Evolutionary conservation across 1,139 yeast genomes (phyloP), one percentile per base, ranked within the genome.

Genomic region (Hyphopichia burtonii): DNA sequence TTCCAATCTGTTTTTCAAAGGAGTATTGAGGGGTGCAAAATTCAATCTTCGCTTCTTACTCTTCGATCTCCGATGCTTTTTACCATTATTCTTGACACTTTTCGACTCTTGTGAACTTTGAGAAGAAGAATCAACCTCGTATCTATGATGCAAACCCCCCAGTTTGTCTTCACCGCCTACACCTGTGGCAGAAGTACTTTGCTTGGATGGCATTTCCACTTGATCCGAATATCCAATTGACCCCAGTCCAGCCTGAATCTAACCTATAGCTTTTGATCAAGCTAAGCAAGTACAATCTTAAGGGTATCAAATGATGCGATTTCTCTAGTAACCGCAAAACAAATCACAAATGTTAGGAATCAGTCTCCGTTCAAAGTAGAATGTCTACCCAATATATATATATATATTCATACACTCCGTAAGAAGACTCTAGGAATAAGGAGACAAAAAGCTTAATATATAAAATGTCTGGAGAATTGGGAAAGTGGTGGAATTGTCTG

Each of bases 1-100:
- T 55, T 89, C 86, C 27, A 85, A 58, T 40, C 96, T 65, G 48
- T 85, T 71, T 18, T 65, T 55, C 43, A 80, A 50, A 1, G 91
- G 87, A 1, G 82, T 77, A 32, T 66, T 61, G 36, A 80, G 54
- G 0, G 86, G 85, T 0, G 85, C 80, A 42, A 73, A 57, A 46
- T 72, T 59, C 37, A 71, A 44, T 27, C 53, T 47, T 28, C 40
- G 40, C 25, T 38, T 42, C 22, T 30, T 38, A 8, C 12, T 8
- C 36, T 20, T 33, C 20, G 27, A 19, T 33, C n/a, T 33, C 11
- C 6, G 8, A 19, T n/a, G 14, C 7, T 19, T 12, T 10, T 10
- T 31, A 12, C 16, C 7, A 17, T 31, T 31, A 4, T 17, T 16
- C 9, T 7, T 16, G 34, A 31, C n/a, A 31, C 34, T 17, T 17